These are phyloP conservation scores for Eucalyptus victrix DNA, from an alignment of 345 rosid species.

Conservation along the genomic window DNA sequence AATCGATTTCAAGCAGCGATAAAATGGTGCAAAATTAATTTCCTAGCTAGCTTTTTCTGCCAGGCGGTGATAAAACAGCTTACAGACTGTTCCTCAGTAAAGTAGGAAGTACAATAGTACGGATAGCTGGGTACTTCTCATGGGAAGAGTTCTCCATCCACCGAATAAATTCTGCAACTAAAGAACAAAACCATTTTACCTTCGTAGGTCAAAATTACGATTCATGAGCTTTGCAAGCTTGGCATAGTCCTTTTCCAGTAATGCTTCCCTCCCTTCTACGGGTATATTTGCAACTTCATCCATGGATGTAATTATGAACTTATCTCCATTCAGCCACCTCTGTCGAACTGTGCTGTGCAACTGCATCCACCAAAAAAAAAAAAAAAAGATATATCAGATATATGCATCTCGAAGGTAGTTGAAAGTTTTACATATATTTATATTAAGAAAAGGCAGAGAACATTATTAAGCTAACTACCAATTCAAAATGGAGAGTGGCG, in stretches of 20 bases:
- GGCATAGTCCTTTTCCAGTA: constrained; percentile 50
- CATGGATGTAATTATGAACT: constrained; percentile 62
- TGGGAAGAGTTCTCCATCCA: not conserved
- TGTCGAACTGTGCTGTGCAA: constrained; percentile 78
- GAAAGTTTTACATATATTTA: not conserved
- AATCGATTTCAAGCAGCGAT: not conserved
- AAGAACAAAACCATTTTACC: constrained; percentile 20
- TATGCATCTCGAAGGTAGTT: not conserved
- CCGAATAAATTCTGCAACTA: not conserved
- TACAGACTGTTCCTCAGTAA: not conserved
- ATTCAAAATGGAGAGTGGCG: not conserved
- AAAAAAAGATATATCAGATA: not conserved
- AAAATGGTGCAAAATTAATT: not conserved
- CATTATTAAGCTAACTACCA: not conserved
- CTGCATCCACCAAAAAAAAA: constrained; percentile 20
- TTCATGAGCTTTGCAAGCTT: constrained; percentile 74
- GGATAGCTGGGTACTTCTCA: not conserved
- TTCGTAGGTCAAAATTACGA: constrained; percentile 70
- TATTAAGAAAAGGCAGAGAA: not conserved
- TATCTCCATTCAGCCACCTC: constrained; percentile 88
- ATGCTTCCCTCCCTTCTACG: constrained; percentile 44
- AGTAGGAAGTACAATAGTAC: not conserved
- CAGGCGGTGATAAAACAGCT: not conserved
- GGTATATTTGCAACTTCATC: constrained; percentile 59
- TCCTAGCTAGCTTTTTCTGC: not conserved